Evolutionary conservation across 139 green algal species (phyloP), one percentile per base, ranked within the genome.

Genomic region (Coelastrella sp.): DNA sequence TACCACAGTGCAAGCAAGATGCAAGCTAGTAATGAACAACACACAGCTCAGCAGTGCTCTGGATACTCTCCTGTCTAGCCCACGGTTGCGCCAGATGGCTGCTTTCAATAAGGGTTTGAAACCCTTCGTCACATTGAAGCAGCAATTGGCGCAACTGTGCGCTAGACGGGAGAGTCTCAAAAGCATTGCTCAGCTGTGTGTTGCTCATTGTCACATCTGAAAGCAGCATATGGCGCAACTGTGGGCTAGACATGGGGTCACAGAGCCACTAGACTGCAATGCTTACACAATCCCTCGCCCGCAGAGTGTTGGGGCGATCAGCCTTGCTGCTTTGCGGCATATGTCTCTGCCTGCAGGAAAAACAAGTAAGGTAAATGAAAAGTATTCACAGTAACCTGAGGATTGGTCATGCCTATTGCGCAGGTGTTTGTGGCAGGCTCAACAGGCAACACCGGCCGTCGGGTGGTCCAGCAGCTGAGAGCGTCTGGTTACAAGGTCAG

Each of bases 401-500:
- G 35, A 3, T 1, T 49, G 35, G 35, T 49, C 35, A 49, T 49
- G 35, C 35, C 1, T 68, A 60, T 25, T 24, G 15, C 49, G 49
- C 90, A 94, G 92, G 94, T 96, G 24, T 95, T 96, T 90, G 94
- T 96, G 24, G 94, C 92, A 4, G 94, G 94, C 22, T 82, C 92
- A 1, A 96, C 94, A 7, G 94, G 94, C 60, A 92, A 95, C 25
- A 96, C 93, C 7, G 94, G 94, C 1, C 84, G 93, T 22, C 82
- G 93, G 6, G 91, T 95, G 7, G 94, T 96, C 25, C 76, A 90
- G 75, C 84, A 96, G 80, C 92, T 96, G 74, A 84, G 91, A 22
- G 75, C 78, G 22, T 85, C 82, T 63, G 93, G 93, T 72, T 92
- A 93, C 80, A 76, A 86, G 20, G 94, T 96, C 9, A 82, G 91